Conservation (phyloP, 352 stramenopile genomes). For the Phytophthora vignae region DNA sequence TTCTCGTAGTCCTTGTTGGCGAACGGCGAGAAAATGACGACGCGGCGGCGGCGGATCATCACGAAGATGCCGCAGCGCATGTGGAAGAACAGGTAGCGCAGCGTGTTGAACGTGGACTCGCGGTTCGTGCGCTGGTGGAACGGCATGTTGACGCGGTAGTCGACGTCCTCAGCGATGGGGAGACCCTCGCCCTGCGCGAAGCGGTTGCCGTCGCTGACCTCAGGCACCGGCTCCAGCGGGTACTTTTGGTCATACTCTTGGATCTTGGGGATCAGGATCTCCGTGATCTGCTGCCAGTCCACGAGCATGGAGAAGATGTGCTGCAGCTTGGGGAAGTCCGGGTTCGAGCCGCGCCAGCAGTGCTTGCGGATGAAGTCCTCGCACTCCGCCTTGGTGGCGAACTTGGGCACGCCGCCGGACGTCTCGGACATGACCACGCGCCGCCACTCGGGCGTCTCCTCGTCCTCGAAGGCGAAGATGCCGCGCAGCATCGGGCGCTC, state of each 20-base stretch:
- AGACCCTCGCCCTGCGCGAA: constrained; percentile 67
- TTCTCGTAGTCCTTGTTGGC: constrained; percentile 98
- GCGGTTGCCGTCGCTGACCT: constrained; percentile 63
- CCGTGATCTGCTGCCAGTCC: constrained; percentile 86
- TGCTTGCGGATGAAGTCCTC: constrained; percentile 90
- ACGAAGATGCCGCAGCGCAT: constrained; percentile 99
- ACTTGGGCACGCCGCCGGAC: constrained; percentile 82
- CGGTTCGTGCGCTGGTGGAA: constrained; percentile 92
- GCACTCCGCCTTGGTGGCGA: constrained; percentile 89
- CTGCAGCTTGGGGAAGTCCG: constrained; percentile 90
- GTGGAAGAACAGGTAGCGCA: constrained; percentile 98
- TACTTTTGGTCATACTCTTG: constrained; percentile 77
- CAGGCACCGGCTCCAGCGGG: constrained; percentile 44
- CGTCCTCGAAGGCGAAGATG: constrained; percentile 90
- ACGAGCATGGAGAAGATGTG: constrained; percentile 94
- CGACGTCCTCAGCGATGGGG: constrained; percentile 63
- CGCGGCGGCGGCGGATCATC: constrained; percentile 95
- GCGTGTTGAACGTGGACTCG: constrained; percentile 94
- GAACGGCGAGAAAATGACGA: constrained; percentile 98
- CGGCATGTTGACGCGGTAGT: constrained; percentile 91
- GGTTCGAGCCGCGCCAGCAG: constrained; percentile 90
- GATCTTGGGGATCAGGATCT: constrained; percentile 83
- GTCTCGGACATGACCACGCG: constrained; percentile 74
- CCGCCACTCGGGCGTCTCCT: constrained; percentile 84
- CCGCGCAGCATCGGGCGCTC: constrained; percentile 73